These are phyloP conservation scores for Fusarium sp. DNA, from an alignment of 2,329 filamentous ascomycete genomes.

Conservation along the genomic window DNA sequence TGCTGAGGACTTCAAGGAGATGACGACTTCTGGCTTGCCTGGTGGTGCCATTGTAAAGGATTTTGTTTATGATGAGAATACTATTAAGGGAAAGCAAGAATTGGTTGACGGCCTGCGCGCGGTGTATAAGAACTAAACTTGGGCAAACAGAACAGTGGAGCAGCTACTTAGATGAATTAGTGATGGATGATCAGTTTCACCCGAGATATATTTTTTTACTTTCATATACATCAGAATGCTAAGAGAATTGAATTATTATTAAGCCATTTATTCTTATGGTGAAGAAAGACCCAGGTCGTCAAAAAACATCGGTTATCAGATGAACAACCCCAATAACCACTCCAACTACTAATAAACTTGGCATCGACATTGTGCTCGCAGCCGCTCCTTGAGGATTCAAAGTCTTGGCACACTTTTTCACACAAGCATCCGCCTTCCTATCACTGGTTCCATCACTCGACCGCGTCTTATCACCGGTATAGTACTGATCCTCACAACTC, in stretches of 20 bases:
- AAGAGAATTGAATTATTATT: not conserved
- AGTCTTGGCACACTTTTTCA: constrained; percentile 34
- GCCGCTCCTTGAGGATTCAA: constrained; percentile 27
- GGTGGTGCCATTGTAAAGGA: constrained; percentile 47
- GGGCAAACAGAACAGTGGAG: not conserved
- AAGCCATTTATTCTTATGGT: too few species aligned
- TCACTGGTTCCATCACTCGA: constrained; percentile 27
- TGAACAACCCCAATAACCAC: constrained; percentile 5
- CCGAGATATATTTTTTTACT: not conserved
- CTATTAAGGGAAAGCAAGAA: constrained; percentile 44
- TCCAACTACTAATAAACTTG: not conserved
- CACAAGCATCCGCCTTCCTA: constrained; percentile 29
- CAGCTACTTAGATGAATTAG: too few species aligned
- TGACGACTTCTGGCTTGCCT: constrained; percentile 44
- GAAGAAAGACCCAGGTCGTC: rapidly evolving
- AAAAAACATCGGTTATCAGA: not conserved
- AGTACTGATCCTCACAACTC: constrained; percentile 36
- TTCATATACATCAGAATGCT: not conserved
- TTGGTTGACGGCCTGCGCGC: constrained; percentile 45
- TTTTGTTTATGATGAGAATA: constrained; percentile 45
- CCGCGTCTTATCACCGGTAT: constrained; percentile 27
- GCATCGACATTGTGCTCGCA: not conserved
- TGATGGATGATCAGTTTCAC: too few species aligned
- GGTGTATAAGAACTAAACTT: constrained; percentile 18
- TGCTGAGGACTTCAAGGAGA: constrained; percentile 49